phyloP scores from a whole-genome alignment of 257 asterid genomes.

The Plectranthus barbatus region DNA sequence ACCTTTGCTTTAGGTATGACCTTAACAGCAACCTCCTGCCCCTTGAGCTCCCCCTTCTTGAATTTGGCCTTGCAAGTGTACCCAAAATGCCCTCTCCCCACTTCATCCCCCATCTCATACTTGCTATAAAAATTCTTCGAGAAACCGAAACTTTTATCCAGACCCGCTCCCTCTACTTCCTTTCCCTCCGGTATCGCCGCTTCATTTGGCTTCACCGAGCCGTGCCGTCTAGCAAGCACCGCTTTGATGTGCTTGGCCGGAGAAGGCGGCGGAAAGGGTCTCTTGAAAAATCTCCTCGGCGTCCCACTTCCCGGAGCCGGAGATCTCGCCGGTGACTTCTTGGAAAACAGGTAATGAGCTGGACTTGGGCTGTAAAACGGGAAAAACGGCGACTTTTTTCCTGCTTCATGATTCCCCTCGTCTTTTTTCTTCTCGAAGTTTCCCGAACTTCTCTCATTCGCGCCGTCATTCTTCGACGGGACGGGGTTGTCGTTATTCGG shows the following conservation, averaged over 20 bases:
- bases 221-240: conserved; percentile 78
- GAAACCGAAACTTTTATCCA: conserved; percentile 83
- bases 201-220: conserved; percentile 73
- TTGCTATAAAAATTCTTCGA: conserved; percentile 64
- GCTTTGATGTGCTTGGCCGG: too few relatives aligned
- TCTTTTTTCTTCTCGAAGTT: conserved; percentile 10
- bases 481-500: conserved; percentile 13
- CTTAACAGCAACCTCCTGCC: conserved; percentile 85
- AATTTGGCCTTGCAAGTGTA: conserved; percentile 80
- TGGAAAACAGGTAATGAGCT: conserved; percentile 67
- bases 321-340: conserved; percentile 87
- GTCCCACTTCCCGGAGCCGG: conserved; percentile 41
- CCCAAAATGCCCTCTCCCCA: conserved; percentile 96
- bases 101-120: conserved; percentile 89
- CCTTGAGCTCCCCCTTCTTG: conserved; percentile 80
- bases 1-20: conserved; percentile 93
- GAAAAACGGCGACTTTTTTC: conserved; percentile 71
- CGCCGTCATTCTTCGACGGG: conserved; percentile 11
- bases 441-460: conserved; percentile 12
- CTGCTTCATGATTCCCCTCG: conserved; percentile 26
- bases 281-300: conserved; percentile 64
- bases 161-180: conserved; percentile 44
- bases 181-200: conserved; percentile 62
- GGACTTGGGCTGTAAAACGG: conserved; percentile 97
- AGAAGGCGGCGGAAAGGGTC: conserved; percentile 93